Evolutionary conservation across 441 rosid species (phyloP), one percentile per base, ranked within the genome.

Genomic region (Jatropha podagrica): DNA sequence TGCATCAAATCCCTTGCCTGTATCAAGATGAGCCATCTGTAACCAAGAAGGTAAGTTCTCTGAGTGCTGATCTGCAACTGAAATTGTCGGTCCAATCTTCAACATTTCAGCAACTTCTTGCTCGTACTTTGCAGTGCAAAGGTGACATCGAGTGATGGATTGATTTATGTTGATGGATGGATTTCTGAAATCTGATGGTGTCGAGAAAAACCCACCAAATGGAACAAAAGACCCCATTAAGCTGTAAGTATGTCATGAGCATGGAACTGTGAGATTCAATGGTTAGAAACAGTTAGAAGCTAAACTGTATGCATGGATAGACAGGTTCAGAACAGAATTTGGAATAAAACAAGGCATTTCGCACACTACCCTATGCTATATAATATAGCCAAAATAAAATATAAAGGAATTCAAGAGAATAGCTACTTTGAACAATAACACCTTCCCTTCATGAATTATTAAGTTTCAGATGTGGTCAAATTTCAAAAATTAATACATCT

Each of bases 181-280:
- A 68, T 65, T 77, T 72, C 70, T 86, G 67, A 80, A 84, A 81
- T 91, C 97, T 15, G 89, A 77, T 1, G 92, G 78, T 27, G 87
- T 74, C 18, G 97, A 77, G 83, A 95, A 92, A 86, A 92, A 90
- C 51, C 98, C 97, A 76, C 90, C 94, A 81, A 95, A 86, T 38
- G 97, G 98, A 49, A 95, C 90, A 77, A 92, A 92, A 0, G 99
- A 95, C 77, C 88, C 93, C 97, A 93, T 85, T 85, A 92, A 91
- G 88, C 98, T 94, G 97, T 54, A 83, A 77, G 76, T 69, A 84
- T 73, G 67, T 73, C 81, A 85, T 77, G 72, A 79, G 80, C 79
- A 78, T 55, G 69, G 72, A 81, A 83, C 83, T 75, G 83, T 85
- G 82, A 85, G 86, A 84, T 74, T 79, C 77, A 74, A 52, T 66